Evolutionary conservation across 768 basidiomycete species (phyloP), one percentile per base, ranked within the genome.

Genomic region (Leccinum broughii): DNA sequence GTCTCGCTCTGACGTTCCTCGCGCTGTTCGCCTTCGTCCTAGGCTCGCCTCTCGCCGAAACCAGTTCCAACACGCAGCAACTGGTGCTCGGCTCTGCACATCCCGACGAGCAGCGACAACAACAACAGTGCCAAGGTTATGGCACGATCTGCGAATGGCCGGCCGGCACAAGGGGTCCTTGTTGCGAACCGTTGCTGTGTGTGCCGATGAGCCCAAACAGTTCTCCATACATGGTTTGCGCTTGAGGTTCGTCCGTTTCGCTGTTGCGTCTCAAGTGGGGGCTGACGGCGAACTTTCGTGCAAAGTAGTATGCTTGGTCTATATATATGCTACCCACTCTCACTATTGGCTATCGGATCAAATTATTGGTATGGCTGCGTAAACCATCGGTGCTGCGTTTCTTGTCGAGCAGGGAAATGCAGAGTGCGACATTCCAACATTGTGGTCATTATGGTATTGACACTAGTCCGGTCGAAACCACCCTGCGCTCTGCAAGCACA

Each of bases 221-320:
- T 7, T 11, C 61, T 0, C 66, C 66, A 0, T 66, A 66, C 54
- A 20, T 26, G n/a, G 34, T 66, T 9, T 66, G 66, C 22, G 61
- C 59, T 35, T 44, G 46, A 30, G 15, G 62, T 62, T 30, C 52
- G 62, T 57, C 7, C 8, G 15, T 14, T 8, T 54, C 24, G 17
- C 14, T 3, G 10, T 32, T 49, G 22, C 48, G 48, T 49, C 48
- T 14, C 20, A 22, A 48, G 17, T 9, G 20, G 2, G 26, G 2
- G 26, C 55, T 56, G 46, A 61, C 28, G 24, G 34, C 10, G 17
- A 41, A 41, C 39, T 17, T 34, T 32, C 3, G 41, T 32, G 52
- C 10, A 1, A 6, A 32, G 11, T 41, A 20, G 48, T 6, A 22
- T 7, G 11, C 39, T 24, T 15, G 22, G 20, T 6, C 22, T 24